phyloP scores from a whole-genome alignment of 2,329 filamentous ascomycete species.

The Cladosporium sphaerospermum region DNA sequence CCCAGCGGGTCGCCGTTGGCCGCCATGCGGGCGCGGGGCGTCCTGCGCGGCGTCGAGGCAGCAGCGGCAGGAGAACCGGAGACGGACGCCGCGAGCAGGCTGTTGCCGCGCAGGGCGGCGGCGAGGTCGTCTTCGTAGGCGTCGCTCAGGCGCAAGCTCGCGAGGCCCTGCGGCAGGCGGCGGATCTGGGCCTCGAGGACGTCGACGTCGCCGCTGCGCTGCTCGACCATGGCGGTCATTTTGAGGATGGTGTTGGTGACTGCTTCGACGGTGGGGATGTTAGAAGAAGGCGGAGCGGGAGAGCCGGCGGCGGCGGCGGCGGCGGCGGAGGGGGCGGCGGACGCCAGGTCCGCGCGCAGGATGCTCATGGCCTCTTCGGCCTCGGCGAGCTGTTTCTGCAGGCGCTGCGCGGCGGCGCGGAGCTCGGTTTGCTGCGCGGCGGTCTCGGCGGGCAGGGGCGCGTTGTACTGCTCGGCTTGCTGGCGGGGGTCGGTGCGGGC shows the following conservation, averaged over 20 bases:
- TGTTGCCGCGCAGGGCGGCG: constrained; percentile 23
- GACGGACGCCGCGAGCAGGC: constrained; percentile 13
- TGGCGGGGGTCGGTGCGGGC: constrained; percentile 63
- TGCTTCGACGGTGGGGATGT: constrained; percentile 79
- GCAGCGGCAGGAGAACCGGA: constrained; percentile 28
- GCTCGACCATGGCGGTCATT: constrained; percentile 89
- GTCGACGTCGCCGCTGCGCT: constrained; percentile 84
- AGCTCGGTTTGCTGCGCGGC: constrained; percentile 77
- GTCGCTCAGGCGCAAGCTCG: constrained; percentile 24
- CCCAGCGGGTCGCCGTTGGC: constrained; percentile 29
- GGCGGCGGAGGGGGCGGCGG: constrained; percentile 41
- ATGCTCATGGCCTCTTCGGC: constrained; percentile 74
- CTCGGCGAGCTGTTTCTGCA: constrained; percentile 68
- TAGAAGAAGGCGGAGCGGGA: constrained; percentile 19
- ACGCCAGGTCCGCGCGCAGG: constrained; percentile 70
- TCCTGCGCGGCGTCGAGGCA: constrained; percentile 29
- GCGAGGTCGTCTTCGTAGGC: constrained; percentile 30
- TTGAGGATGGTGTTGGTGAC: constrained; percentile 86
- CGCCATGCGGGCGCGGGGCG: constrained; percentile 18
- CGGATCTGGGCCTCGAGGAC: constrained; percentile 82
- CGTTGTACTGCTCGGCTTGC: constrained; percentile 56
- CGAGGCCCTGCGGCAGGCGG: constrained; percentile 46
- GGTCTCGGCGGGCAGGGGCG: constrained; percentile 80
- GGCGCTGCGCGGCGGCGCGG: constrained; percentile 64
- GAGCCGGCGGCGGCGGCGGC: constrained; percentile 29